Percentiles rank a stretch among this genome's conserved stretches.
Conservation (phyloP, 306 rosid species). For the Trifolium repens region DNA sequence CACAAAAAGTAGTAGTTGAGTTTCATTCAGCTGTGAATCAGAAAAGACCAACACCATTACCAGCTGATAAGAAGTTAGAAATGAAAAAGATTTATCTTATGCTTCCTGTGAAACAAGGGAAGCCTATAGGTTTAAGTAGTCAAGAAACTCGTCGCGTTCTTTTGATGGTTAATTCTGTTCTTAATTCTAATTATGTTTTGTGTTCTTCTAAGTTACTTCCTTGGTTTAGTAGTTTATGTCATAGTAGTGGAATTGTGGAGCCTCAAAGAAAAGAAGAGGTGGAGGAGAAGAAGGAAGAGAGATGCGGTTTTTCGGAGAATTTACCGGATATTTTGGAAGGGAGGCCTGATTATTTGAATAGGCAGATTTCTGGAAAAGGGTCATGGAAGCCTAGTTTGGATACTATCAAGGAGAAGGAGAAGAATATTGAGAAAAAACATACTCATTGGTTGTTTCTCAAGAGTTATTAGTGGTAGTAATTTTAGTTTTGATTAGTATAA, state of each 20-base stretch:
- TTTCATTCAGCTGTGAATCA: slow-evolving; percentile 53
- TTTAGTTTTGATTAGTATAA: neutral
- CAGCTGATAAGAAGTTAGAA: slow-evolving; percentile 71
- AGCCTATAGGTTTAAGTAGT: slow-evolving; percentile 49
- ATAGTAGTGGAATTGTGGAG: slow-evolving; percentile 30
- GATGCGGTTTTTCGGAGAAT: slow-evolving; percentile 40
- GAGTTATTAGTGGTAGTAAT: slow-evolving; percentile 6
- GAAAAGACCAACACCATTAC: slow-evolving; percentile 63
- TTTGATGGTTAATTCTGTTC: slow-evolving; percentile 48
- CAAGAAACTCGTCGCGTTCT: slow-evolving; percentile 60
- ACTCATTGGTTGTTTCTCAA: slow-evolving; percentile 64
- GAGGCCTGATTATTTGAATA: slow-evolving; percentile 71
- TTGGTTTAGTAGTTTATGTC: slow-evolving; percentile 60
- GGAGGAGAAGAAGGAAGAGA: slow-evolving; percentile 34
- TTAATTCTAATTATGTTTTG: slow-evolving; percentile 46
- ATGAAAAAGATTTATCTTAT: slow-evolving; percentile 64
- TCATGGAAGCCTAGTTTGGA: slow-evolving; percentile 89
- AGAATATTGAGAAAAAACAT: slow-evolving; percentile 54
- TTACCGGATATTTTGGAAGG: slow-evolving; percentile 49
- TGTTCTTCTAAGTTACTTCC: slow-evolving; percentile 59
- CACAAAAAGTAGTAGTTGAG: slow-evolving; percentile 79
- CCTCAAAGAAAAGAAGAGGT: slow-evolving; percentile 25
- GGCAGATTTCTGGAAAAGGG: slow-evolving; percentile 71
- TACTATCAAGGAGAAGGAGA: slow-evolving; percentile 84
- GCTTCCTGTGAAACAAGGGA: slow-evolving; percentile 79